Evolutionary conservation across 2,329 filamentous ascomycete species (phyloP).

Genomic region (Intubia oerlemansii): DNA sequence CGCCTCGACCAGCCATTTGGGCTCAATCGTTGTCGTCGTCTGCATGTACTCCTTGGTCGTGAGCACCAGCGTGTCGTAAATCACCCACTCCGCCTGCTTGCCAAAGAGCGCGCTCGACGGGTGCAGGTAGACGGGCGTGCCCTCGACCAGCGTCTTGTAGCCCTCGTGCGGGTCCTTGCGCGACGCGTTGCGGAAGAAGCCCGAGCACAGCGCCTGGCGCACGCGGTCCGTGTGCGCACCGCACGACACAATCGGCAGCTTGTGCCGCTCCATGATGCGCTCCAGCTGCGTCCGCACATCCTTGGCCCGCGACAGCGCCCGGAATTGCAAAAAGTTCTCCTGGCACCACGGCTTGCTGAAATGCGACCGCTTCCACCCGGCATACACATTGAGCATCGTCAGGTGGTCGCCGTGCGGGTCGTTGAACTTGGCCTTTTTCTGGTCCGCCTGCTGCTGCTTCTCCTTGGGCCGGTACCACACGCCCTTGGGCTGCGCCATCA

Average conservation of each 20-base stretch:
- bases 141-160: slow-evolving; percentile 93
- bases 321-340: slow-evolving; percentile 92
- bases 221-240: slow-evolving; percentile 75
- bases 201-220: slow-evolving; percentile 69
- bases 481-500: slow-evolving; percentile 60
- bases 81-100: slow-evolving; percentile 89
- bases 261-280: slow-evolving; percentile 85
- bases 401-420: slow-evolving; percentile 88
- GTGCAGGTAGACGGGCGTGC: slow-evolving; percentile 87
- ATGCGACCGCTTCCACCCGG: slow-evolving; percentile 76
- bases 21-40: slow-evolving; percentile 77
- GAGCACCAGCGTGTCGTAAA: slow-evolving; percentile 77
- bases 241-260: slow-evolving; percentile 62
- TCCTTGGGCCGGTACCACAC: slow-evolving; percentile 95
- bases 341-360: slow-evolving; percentile 84
- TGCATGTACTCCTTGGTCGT: slow-evolving; percentile 99
- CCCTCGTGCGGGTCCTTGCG: slow-evolving; percentile 92
- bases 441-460: slow-evolving; percentile 87
- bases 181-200: slow-evolving; percentile 89
- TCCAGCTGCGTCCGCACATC: slow-evolving; percentile 85
- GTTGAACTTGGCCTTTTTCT: slow-evolving; percentile 96
- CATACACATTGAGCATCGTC: slow-evolving; percentile 90
- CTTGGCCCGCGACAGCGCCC: slow-evolving; percentile 70
- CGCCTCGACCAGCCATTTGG: slow-evolving; percentile 82
- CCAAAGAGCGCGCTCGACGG: slow-evolving; percentile 82